Base-by-base conservation (phyloP, 495 filamentous ascomycete species). In the Penicillium arizonense region DNA sequence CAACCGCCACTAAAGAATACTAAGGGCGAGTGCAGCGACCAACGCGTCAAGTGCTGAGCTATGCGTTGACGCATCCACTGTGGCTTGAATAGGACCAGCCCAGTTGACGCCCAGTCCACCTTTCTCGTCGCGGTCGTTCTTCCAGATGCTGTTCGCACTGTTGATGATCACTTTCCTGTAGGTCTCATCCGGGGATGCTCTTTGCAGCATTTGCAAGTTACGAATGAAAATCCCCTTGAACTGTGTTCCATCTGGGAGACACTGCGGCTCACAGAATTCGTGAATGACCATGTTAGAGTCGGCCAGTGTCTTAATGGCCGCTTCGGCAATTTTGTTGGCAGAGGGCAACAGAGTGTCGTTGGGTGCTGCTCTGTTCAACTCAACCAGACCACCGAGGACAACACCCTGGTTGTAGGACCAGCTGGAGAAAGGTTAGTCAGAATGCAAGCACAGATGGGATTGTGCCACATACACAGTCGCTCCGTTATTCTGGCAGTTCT, bases 401-500 rank as follows among this genome's bases (percentile, higher is more conserved):
- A 90, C 86, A 34, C 88, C 88, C 68, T 93, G 88, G 71, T 91
- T 93, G 73, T 93, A 93, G 0, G 86, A 82, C 81, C 82, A 91
- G 7, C 69, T 72, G 36, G 1, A 20, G 3, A 14, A 30, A 20
- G 6, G 42, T 45, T 10, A 32, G 39, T 38, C 9, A 56, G 2
- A 8, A 28, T n/a, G 1, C 8, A 18, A 10, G 36, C 16, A 20
- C 30, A 32, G 1, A 44, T n/a, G 7, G 3, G 24, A 14, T 4
- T n/a, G 2, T 9, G 9, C 23, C 5, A 49, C 64, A 32, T 61
- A 72, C 41, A 83, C 79, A 7, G 77, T 76, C 32, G 70, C 65
- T 26, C 77, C 76, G 63, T 90, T 90, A 67, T 87, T 88, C 52
- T 78, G 73, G 72, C 87, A 90, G 33, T 68, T 75, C 3, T 64